Base-by-base conservation (phyloP, 441 rosid species). In the Lepidium campestre region DNA sequence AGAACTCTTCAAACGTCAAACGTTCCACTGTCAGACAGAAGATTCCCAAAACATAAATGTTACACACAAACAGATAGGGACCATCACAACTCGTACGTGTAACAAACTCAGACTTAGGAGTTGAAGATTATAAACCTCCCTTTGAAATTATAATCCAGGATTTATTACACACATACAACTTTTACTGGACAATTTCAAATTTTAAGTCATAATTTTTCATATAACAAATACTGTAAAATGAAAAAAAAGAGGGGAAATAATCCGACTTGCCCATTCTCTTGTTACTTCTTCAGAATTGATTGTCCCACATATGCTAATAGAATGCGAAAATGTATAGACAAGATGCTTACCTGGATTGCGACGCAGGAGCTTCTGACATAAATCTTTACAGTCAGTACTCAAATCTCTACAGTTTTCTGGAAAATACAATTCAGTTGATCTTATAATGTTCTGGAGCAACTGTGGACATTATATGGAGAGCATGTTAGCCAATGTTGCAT, bases 361-460 rank as follows among this genome's bases (percentile, higher is more conserved):
- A 15, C 97, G 89, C 60, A 93, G 77, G 77, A 93, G 77, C 77
- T 91, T 93, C 70, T 76, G 90, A 84, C 99, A 93, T 44, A 93
- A 77, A 80, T 93, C 97, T 80, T 75, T 86, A 85, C 99, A 89
- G 12, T 86, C 79, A 42, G 72, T 41, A 79, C 88, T 84, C 74
- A 93, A 77, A 73, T 77, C 82, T 70, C 77, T 79, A 22, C 62
- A 80, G 65, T 76, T 86, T 7, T 53, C 60, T 42, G 97, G 95
- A 70, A 93, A 93, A 65, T 78, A 86, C 79, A 93, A 67, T 67
- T 81, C 96, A 31, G 85, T 87, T 35, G 99, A 87, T 81, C 62
- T 91, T 52, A 89, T 5, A 79, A 93, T 91, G 82, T 93, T 93
- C 78, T 91, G 91, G 62, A 86, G 91, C 85, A 93, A 81, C 99